Conservation (phyloP, 371 early-diverging fungal species). For the Mucor indicus region DNA sequence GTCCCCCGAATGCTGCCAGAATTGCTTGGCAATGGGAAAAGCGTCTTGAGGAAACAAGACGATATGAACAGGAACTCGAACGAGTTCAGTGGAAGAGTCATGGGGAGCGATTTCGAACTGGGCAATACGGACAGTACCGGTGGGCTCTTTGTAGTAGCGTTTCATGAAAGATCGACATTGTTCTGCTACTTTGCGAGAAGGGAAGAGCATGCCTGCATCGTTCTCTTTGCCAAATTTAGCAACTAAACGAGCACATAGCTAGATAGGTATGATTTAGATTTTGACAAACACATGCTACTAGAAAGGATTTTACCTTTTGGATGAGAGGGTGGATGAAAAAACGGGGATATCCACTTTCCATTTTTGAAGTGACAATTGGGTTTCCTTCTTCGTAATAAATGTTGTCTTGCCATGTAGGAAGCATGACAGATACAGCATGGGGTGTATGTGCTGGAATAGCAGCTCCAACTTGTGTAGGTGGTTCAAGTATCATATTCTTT, state of each 20-base stretch:
- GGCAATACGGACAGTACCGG: slow-evolving; percentile 55
- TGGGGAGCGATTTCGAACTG: slow-evolving; percentile 56
- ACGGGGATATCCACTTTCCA: slow-evolving; percentile 91
- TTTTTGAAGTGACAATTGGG: slow-evolving; percentile 65
- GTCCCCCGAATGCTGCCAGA: slow-evolving; percentile 95
- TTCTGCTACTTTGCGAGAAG: slow-evolving; percentile 66
- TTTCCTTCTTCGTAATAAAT: slow-evolving; percentile 90
- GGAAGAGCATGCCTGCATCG: slow-evolving; percentile 74
- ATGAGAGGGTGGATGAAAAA: slow-evolving; percentile 80
- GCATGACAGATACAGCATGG: slow-evolving; percentile 89
- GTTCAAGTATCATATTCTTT: slow-evolving; percentile 16
- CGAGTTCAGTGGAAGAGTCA: slow-evolving; percentile 20
- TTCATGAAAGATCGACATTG: slow-evolving; percentile 70
- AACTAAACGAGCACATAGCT: slow-evolving; percentile 46
- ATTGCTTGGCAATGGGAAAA: slow-evolving; percentile 76
- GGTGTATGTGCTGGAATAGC: slow-evolving; percentile 73
- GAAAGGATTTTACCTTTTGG: slow-evolving; percentile 58
- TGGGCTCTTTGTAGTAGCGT: slow-evolving; percentile 32
- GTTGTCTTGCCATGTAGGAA: slow-evolving; percentile 92
- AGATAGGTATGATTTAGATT: not conserved
- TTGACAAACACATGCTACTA: not conserved
- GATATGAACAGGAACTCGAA: slow-evolving; percentile 56
- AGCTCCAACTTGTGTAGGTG: slow-evolving; percentile 54
- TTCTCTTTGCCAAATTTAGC: slow-evolving; percentile 63
- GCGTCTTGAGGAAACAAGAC: slow-evolving; percentile 73